Base-by-base conservation (phyloP, 2,329 filamentous ascomycete species). In the Diaporthe helianthi region DNA sequence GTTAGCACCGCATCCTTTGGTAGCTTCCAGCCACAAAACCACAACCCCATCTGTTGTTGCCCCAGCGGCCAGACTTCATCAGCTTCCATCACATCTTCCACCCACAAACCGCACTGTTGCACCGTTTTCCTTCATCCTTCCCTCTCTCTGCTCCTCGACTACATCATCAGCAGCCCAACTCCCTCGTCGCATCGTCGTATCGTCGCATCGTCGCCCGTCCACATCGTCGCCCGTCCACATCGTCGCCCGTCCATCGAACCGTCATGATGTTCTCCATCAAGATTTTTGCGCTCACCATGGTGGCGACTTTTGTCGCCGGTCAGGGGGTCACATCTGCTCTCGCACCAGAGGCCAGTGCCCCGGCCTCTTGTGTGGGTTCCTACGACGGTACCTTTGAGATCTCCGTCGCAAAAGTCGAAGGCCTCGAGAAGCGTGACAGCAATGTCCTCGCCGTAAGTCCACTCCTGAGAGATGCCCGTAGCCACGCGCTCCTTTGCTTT, bases 301-400 rank as follows among this genome's bases (percentile, higher is more conserved):
- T 80, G 67, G 79, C 79, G 69, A 78, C 78, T 24, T 83, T 82
- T 24, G 79, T 82, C 31, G 75, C 80, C 41, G 80, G 81, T 29
- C 79, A 83, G 73, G 83, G 78, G 60, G 82, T 84, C 54, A 83
- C 82, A 49, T 79, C 79, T 19, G 73, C 79, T 71, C 81, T 89
- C 65, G 78, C 84, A 7, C 76, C 80, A 1, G 79, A 77, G 19
- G 72, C 81, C 3, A 78, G 85, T 1, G 31, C 60, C 3, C 88
- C 89, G 1, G 74, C 79, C 1, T 86, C 85, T 69, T 93, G 90
- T 81, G 75, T 78, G 55, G 72, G 79, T 13, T 83, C 77, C 66
- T 85, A 83, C 74, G 75, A 81, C 17, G 87, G 87, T 58, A 80
- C 79, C 41, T 92, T 92, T 73, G 82, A 88, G 76, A 85, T 92